A percentile compares a stretch with the other conserved stretches of the same genome.
These are phyloP conservation scores for Trichoderma pleuroti DNA, from an alignment of 2,329 filamentous ascomycete genomes.

Conservation along the genomic window DNA sequence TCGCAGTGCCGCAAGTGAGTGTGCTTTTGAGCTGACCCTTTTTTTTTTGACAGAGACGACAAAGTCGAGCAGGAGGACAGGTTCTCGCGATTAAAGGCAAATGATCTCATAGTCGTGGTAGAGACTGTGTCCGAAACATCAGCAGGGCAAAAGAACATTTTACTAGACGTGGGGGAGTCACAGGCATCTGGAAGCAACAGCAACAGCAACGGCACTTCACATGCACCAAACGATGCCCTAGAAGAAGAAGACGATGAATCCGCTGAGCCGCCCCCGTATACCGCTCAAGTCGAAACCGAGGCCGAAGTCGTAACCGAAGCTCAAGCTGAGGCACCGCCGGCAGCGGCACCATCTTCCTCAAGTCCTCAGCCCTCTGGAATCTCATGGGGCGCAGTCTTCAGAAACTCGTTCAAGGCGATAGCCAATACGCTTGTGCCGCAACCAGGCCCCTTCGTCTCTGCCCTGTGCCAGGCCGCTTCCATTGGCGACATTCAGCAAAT, in stretches of 20 bases:
- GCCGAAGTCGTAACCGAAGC: background rate
- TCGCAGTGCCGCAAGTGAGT: fast-evolving
- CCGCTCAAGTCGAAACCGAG: background rate
- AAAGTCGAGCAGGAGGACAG: slow-evolving; percentile 27
- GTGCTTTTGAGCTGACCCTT: background rate
- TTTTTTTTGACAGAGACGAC: slow-evolving; percentile 13
- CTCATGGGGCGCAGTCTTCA: slow-evolving; percentile 31
- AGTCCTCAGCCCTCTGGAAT: background rate
- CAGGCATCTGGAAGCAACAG: background rate
- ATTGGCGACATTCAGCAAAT: slow-evolving; percentile 35
- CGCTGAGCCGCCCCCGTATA: slow-evolving; percentile 28
- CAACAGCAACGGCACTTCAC: background rate
- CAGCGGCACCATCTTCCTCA: slow-evolving; percentile 16
- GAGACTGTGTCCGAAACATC: slow-evolving; percentile 22
- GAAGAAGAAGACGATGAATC: background rate
- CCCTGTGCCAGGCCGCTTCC: slow-evolving; percentile 35
- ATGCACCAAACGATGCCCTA: slow-evolving; percentile 23
- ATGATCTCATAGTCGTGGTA: slow-evolving; percentile 24
- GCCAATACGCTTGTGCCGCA: slow-evolving; percentile 32
- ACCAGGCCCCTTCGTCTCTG: slow-evolving; percentile 37
- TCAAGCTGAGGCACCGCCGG: background rate
- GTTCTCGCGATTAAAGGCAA: slow-evolving; percentile 23
- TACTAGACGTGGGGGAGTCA: slow-evolving; percentile 1
- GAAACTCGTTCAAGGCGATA: slow-evolving; percentile 36
- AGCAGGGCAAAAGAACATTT: slow-evolving; percentile 22